These are phyloP conservation scores for Crotalaria pallida DNA, from an alignment of 306 rosid genomes.

Conservation along the genomic window DNA sequence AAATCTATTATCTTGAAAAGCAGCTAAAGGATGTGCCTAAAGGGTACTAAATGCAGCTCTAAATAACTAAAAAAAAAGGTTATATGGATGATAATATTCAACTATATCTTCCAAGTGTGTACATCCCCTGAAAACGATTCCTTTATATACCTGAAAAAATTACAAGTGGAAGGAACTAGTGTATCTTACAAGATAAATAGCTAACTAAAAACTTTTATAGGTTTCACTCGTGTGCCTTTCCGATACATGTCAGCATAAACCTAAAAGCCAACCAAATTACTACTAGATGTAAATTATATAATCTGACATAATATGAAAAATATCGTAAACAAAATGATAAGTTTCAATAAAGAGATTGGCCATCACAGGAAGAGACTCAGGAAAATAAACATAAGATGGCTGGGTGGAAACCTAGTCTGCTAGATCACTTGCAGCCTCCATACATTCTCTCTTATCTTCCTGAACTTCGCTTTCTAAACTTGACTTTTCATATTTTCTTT, in stretches of 20 bases:
- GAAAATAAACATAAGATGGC: not conserved
- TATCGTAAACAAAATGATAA: not conserved
- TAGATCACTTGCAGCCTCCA: conserved; percentile 30
- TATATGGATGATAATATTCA: not conserved
- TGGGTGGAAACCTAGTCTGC: conserved; percentile 36
- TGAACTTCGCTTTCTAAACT: conserved; percentile 30
- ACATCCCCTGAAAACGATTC: not conserved
- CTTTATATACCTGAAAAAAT: not conserved
- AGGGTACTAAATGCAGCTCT: not conserved
- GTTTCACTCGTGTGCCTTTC: not conserved
- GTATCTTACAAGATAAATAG: not conserved
- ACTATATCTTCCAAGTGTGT: not conserved
- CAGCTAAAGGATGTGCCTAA: not conserved
- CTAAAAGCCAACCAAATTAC: not conserved
- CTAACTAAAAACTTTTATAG: not conserved
- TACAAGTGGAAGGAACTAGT: not conserved
- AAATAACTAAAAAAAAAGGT: not conserved
- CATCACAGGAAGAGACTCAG: not conserved
- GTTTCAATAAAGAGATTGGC: not conserved
- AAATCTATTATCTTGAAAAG: not conserved
- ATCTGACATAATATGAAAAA: not conserved
- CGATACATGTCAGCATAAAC: not conserved
- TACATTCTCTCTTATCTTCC: conserved; percentile 29
- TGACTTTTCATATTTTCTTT: conserved; percentile 33
- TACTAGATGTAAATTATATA: not conserved